These are phyloP conservation scores for Aspergillus flavus DNA, from an alignment of 2,329 filamentous ascomycete genomes.

Conservation along the genomic window DNA sequence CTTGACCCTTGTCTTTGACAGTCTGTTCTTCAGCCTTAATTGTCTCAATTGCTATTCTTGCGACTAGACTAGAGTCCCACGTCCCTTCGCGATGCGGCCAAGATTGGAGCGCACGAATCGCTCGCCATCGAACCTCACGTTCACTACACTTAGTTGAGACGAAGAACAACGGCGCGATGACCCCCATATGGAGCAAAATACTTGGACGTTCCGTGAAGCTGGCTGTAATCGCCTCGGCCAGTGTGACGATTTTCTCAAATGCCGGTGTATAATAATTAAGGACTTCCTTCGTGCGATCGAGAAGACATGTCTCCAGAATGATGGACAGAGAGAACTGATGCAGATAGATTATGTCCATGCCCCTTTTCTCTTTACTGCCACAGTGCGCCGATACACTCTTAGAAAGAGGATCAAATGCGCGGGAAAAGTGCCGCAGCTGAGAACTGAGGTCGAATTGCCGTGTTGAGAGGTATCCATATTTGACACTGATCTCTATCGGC, in stretches of 20 bases:
- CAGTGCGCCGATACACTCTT: not conserved
- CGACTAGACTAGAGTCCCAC: conserved; percentile 38
- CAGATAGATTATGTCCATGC: conserved; percentile 19
- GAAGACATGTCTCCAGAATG: conserved; percentile 16
- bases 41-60: conserved; percentile 28
- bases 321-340: conserved; percentile 12
- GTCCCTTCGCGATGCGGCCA: conserved; percentile 39
- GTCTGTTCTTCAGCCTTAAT: conserved; percentile 23
- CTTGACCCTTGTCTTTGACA: not conserved
- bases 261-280: conserved; percentile 10
- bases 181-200: conserved; percentile 30
- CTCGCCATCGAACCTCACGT: conserved; percentile 26
- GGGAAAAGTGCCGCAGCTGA: not conserved
- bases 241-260: conserved; percentile 8
- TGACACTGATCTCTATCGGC: not conserved
- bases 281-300: conserved; percentile 4
- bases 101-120: conserved; percentile 28
- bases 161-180: conserved; percentile 36
- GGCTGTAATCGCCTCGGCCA: conserved; percentile 4
- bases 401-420: conserved; percentile 1
- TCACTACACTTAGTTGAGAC: conserved; percentile 36
- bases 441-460: not conserved
- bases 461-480: conserved; percentile 1
- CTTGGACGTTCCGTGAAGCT: conserved; percentile 16
- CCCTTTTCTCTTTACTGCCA: conserved; percentile 14